Conservation (phyloP, 2,329 filamentous ascomycete species). For the Aspergillus luchuensis region DNA sequence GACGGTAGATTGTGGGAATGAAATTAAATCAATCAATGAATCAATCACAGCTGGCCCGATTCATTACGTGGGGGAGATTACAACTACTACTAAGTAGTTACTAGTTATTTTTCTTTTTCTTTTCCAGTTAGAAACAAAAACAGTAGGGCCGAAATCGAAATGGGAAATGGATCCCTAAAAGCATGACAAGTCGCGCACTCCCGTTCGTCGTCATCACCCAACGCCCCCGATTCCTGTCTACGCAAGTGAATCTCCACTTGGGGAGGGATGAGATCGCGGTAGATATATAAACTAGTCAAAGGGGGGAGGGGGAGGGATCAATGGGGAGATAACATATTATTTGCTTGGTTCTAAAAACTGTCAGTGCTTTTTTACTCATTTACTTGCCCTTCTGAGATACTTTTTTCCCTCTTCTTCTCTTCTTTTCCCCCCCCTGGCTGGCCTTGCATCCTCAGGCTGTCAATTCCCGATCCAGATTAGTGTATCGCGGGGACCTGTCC, state of each 20-base stretch:
- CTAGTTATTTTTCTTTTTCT: too few relatives aligned
- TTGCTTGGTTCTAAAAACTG: not conserved
- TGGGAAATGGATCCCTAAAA: not conserved
- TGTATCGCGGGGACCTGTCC: conserved; percentile 27
- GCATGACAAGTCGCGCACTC: conserved; percentile 8
- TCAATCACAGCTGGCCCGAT: not conserved
- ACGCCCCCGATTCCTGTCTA: conserved; percentile 6
- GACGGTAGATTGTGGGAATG: too few relatives aligned
- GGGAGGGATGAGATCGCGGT: not conserved
- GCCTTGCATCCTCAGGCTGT: conserved; percentile 16
- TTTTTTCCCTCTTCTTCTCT: conserved; percentile 5
- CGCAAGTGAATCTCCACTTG: conserved; percentile 10
- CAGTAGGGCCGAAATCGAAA: too few relatives aligned
- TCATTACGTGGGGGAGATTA: not conserved
- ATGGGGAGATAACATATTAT: not conserved
- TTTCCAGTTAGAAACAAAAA: too few relatives aligned
- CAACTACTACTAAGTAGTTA: too few relatives aligned
- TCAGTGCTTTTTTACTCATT: not conserved
- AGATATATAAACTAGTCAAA: not conserved
- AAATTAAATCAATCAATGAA: too few relatives aligned
- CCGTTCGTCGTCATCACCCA: conserved; percentile 13
- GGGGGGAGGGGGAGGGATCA: not conserved
- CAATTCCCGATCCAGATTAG: conserved; percentile 19
- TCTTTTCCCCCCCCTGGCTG: not conserved
- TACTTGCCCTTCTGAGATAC: not conserved